Percentiles rank a stretch among this genome's conserved stretches.
These are phyloP conservation scores for Jaenimonas drosophilae DNA, from an alignment of 208 protist species.

Conservation along the genomic window DNA sequence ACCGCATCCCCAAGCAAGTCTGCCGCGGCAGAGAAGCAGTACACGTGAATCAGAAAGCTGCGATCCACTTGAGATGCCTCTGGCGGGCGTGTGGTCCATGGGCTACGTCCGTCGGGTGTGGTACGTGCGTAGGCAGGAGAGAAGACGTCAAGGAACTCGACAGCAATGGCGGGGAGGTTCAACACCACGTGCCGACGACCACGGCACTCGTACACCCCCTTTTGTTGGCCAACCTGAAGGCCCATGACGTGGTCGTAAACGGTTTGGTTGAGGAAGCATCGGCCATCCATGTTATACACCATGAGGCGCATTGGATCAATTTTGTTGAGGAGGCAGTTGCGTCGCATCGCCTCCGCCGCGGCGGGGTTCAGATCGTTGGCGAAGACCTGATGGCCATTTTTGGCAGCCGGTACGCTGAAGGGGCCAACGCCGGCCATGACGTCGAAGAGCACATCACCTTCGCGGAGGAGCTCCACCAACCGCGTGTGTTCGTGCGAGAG, in stretches of 20 bases:
- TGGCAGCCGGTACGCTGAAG: constrained; percentile 94
- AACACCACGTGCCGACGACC: constrained; percentile 90
- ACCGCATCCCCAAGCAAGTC: constrained; percentile 57
- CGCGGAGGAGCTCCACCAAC: constrained; percentile 68
- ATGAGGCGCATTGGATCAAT: constrained; percentile 34
- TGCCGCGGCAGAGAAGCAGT: constrained; percentile 69
- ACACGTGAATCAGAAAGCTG: constrained; percentile 64
- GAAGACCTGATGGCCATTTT: constrained; percentile 73
- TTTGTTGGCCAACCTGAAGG: background rate
- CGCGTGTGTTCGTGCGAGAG: constrained; percentile 92
- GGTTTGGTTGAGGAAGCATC: constrained; percentile 89
- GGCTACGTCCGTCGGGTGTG: background rate
- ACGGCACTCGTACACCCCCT: background rate
- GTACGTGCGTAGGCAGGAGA: constrained; percentile 5
- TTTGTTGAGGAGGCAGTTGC: constrained; percentile 89
- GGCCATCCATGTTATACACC: constrained; percentile 91
- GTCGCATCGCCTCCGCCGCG: constrained; percentile 81
- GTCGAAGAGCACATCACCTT: constrained; percentile 84
- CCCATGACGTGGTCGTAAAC: constrained; percentile 26
- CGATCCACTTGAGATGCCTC: constrained; percentile 11
- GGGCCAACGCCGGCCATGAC: constrained; percentile 97
- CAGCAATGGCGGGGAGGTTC: constrained; percentile 95
- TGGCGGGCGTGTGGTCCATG: background rate
- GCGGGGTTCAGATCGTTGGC: constrained; percentile 97
- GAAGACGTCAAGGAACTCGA: constrained; percentile 94